Evolutionary conservation across 768 basidiomycete species (phyloP).

Genomic region (Tremella fuciformis): DNA sequence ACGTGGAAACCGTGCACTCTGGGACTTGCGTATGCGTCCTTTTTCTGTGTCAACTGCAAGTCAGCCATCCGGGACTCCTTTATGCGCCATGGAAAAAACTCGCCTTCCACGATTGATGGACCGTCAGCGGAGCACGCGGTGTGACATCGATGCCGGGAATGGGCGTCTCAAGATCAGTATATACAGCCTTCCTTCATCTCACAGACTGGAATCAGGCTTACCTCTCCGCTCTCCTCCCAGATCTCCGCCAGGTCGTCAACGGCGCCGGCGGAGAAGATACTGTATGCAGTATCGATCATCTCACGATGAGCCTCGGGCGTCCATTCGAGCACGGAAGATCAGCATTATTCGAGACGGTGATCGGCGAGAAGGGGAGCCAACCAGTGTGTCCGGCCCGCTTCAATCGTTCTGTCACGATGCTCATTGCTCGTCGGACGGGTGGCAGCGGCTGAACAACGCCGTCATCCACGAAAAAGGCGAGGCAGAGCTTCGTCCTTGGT

Average conservation of each 20-base stretch:
- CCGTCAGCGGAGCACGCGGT: not conserved
- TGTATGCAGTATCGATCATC: not conserved
- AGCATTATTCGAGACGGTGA: too few relatives aligned
- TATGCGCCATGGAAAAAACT: too few relatives aligned
- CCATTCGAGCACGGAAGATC: constrained; percentile 1
- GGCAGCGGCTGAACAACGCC: not conserved
- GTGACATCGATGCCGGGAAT: not conserved
- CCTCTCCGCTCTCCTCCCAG: constrained; percentile 4
- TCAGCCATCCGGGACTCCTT: too few relatives aligned
- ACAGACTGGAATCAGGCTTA: too few relatives aligned
- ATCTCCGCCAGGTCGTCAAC: constrained; percentile 4
- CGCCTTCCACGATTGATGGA: constrained; percentile 1
- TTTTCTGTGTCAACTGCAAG: constrained; percentile 7
- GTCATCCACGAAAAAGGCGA: constrained; percentile 1
- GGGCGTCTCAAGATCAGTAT: not conserved
- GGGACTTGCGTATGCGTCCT: not conserved
- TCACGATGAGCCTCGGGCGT: not conserved
- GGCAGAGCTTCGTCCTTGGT: not conserved
- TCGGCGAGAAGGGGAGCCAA: not conserved
- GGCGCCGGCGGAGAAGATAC: not conserved
- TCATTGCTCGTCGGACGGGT: constrained; percentile 5
- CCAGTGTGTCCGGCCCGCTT: constrained; percentile 5
- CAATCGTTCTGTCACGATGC: not conserved
- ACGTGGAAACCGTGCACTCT: not conserved
- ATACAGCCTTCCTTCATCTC: too few relatives aligned